Base-by-base conservation (phyloP, 768 basidiomycete genomes). In the Amyloporia xantha region DNA sequence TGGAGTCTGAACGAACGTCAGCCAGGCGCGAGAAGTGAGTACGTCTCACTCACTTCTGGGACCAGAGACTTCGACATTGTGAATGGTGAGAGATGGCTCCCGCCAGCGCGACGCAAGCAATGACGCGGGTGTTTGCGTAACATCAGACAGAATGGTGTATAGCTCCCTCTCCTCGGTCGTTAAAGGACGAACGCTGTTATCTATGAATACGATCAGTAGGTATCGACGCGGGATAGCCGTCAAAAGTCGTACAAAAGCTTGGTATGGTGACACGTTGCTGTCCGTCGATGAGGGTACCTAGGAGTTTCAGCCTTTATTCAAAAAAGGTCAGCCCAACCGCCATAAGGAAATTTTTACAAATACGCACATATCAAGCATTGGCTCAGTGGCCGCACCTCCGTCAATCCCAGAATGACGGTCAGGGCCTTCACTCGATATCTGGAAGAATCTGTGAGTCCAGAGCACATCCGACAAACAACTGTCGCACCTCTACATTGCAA, bases 371-470 rank as follows among this genome's bases (percentile, higher is more conserved):
- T 98, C 96, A 42, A 83, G 71, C 87, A 98, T 91, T 0, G 96
- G 94, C 66, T 99, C 96, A 2, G 71, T 70, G 1, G 82, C 76
- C 1, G 81, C 86, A 13, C 96, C 96, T 26, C 96, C 96, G 59
- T 96, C 91, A 7, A 97, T 77, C 53, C 96, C 96, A 13, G 91
- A 93, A 64, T 99, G 96, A 37, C 90, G 72, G 63, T 97, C 95
- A 0, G 87, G 86, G 11, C 77, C 72, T 24, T 75, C 67, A 53
- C 80, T 90, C 4, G 76, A 76, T 49, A 97, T 82, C 82, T 90
- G 11, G 25, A 13, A 6, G 23, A 2, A 36, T 20, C 35, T 17
- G 13, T 10, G 19, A 33, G 7, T 5, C 11, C 27, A 42, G n/a
- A 4, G 20, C 19, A 21, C 2, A 15, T 43, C 20, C 26, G 36